Conservation (phyloP, 208 protist genomes). For the Sergeia podlipaevii region DNA sequence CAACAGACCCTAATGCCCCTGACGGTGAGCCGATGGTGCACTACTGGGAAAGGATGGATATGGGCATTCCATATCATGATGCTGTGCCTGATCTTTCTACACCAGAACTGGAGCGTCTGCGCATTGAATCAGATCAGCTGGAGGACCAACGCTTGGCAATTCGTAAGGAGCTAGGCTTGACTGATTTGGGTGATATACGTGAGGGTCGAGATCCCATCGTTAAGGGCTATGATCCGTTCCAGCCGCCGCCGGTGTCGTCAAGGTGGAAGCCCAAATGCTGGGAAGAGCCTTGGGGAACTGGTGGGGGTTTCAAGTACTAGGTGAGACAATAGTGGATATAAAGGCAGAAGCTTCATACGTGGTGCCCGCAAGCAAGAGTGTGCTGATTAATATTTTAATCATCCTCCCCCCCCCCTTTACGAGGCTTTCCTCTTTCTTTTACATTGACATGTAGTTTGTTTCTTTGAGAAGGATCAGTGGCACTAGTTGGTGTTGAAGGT, state of each 20-base stretch:
- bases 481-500: too few relatives aligned
- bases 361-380: too few relatives aligned
- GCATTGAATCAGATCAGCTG: constrained; percentile 74
- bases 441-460: too few relatives aligned
- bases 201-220: constrained; percentile 75
- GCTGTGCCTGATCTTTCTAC: constrained; percentile 84
- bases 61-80: constrained; percentile 86
- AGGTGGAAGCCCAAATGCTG: constrained; percentile 89
- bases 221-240: constrained; percentile 52
- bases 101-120: constrained; percentile 78
- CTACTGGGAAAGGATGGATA: constrained; percentile 87
- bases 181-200: constrained; percentile 81
- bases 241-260: constrained; percentile 76
- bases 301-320: constrained; percentile 32
- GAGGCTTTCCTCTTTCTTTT: too few relatives aligned
- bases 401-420: too few relatives aligned
- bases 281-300: constrained; percentile 86
- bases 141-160: constrained; percentile 83
- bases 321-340: too few relatives aligned
- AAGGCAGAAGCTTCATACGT: too few relatives aligned
- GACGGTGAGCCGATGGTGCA: constrained; percentile 81
- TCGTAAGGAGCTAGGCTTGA: constrained; percentile 81
- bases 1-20: constrained; percentile 61
- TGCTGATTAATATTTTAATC: too few relatives aligned
- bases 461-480: too few relatives aligned